Conservation (phyloP, 176 grass and related monocot species). For the Guadua angustifolia region DNA sequence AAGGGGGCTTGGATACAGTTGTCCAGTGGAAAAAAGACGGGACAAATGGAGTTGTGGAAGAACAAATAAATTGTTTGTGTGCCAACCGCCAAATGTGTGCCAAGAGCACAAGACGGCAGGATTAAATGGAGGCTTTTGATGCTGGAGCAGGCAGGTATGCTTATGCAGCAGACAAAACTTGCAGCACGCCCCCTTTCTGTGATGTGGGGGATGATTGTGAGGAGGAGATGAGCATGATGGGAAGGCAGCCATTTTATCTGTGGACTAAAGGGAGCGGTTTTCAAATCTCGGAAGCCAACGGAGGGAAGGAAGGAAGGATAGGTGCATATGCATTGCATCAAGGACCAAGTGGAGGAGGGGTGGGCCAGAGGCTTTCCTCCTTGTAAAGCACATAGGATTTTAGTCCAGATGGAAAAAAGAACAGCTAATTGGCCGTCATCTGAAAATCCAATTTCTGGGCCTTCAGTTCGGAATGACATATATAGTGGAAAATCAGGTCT, state of each 20-base stretch:
- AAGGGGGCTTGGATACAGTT: neutral
- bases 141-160: neutral
- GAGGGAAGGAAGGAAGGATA: neutral
- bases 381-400: neutral
- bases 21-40: neutral
- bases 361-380: constrained; percentile 29
- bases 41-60: constrained; percentile 7
- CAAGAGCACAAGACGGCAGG: neutral
- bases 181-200: neutral
- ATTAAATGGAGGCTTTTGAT: constrained; percentile 11
- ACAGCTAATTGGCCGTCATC: neutral
- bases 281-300: neutral
- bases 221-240: neutral
- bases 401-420: neutral
- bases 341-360: constrained; percentile 42
- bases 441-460: neutral
- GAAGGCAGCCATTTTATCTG: constrained; percentile 36
- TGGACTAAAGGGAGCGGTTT: constrained; percentile 35
- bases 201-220: neutral
- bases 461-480: neutral
- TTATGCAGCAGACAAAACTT: neutral
- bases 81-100: neutral
- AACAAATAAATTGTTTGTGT: neutral
- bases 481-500: neutral
- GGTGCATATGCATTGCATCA: constrained; percentile 39